Conservation (phyloP, 2,329 filamentous ascomycete genomes). For the Aspergillus latus region DNA sequence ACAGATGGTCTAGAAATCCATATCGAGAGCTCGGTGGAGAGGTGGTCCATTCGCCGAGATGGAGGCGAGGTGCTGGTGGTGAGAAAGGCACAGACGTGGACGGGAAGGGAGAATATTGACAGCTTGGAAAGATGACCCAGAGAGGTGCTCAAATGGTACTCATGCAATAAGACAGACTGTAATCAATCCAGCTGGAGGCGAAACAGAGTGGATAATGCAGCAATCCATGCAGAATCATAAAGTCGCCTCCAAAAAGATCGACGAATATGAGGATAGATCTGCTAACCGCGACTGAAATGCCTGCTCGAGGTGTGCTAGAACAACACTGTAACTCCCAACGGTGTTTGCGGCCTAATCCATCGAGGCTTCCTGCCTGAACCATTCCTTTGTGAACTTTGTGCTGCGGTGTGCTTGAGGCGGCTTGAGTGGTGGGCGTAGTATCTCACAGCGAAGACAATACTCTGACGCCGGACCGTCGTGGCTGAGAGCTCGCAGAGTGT, state of each 20-base stretch:
- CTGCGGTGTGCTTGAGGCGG: slow-evolving; percentile 5
- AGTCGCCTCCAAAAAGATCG: neutral
- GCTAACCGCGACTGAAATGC: neutral
- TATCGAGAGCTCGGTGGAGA: neutral
- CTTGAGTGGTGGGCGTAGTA: slow-evolving; percentile 1
- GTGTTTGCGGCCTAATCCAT: slow-evolving; percentile 12
- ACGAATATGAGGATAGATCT: neutral
- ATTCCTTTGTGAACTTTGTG: slow-evolving; percentile 6
- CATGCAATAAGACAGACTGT: neutral
- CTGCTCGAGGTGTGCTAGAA: slow-evolving; percentile 2
- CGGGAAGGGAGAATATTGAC: neutral
- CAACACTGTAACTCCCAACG: slow-evolving; percentile 2
- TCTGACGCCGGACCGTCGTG: neutral
- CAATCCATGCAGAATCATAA: neutral
- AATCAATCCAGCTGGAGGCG: neutral
- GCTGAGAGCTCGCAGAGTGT: neutral
- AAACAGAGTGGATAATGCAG: neutral
- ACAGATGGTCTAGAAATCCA: neutral
- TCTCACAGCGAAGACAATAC: slow-evolving; percentile 8
- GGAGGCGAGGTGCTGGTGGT: neutral
- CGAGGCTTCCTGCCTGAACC: neutral
- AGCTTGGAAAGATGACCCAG: neutral
- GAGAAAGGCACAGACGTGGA: slow-evolving; percentile 8
- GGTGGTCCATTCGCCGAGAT: neutral
- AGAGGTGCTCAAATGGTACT: neutral